Base-by-base conservation (phyloP, 768 basidiomycete genomes). In the Kwoniella bestiolae region DNA sequence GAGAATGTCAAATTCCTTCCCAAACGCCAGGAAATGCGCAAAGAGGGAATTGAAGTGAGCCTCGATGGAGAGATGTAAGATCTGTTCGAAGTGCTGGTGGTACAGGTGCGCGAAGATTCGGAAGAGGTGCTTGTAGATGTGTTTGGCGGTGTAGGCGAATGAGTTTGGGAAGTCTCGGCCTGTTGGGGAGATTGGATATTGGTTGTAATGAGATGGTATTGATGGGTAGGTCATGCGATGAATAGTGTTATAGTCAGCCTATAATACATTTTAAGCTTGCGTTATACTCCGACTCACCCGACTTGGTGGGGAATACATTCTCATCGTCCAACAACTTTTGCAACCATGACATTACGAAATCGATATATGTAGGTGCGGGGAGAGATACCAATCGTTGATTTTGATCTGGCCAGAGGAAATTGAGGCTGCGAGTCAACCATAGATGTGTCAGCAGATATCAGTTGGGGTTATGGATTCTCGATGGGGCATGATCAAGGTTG, bases 51-150 rank as follows among this genome's bases (percentile, higher is more conserved):
- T 95, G 84, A 95, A 94, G 80, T 95, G 94, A 11, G 81, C 80
- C 77, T 98, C 95, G 9, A 90, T 88, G 44, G 92, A 91, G 26
- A 98, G 86, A 77, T 98, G 93, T 25, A 98, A 86, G 76, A 97
- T 90, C 34, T 82, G 77, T 2, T 85, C 84, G 78, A 94, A 98
- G 77, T 98, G 95, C 8, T 92, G 91, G 79, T 97, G 90, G 80
- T 97, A 98, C 73, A 98, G 87, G 84, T 98, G 95, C 9, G 95
- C 94, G 78, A 97, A 97, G 70, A 98, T 91, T 52, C 95, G 91
- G 91, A 98, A 87, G 35, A 98, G 91, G 76, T 97, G 94, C 32
- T 94, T 91, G 82, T 97, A 98, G 75, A 98, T 89, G 80, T 94
- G 92, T 67, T 92, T 92, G 72, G 83, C 83, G 12, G 93, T 94